Percentiles rank a stretch among this genome's conserved stretches.
Evolutionary conservation across 352 stramenopile genomes (phyloP).

Genomic region (Globisporangium carolinianum): DNA sequence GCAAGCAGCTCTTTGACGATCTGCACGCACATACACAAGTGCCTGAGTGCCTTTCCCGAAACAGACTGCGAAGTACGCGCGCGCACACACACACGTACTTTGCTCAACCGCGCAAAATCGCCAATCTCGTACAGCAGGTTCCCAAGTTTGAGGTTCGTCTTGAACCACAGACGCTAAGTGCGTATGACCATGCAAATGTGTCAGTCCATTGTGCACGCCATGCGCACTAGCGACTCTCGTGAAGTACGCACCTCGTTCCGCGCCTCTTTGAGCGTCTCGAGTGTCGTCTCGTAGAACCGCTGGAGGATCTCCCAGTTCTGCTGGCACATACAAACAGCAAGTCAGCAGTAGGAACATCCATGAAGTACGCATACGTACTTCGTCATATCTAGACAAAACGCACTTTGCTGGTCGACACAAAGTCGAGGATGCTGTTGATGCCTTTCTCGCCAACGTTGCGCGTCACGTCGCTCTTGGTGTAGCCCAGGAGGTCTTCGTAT

Average conservation of each 20-base stretch:
- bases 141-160: constrained; percentile 93
- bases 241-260: constrained; percentile 42
- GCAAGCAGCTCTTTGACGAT: constrained; percentile 83
- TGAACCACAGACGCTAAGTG: constrained; percentile 89
- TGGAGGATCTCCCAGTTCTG: constrained; percentile 83
- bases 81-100: constrained; percentile 21
- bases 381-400: neutral
- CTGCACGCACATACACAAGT: constrained; percentile 9
- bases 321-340: neutral
- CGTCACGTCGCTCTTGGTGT: constrained; percentile 84
- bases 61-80: too few species aligned
- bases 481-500: constrained; percentile 89
- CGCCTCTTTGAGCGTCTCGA: constrained; percentile 79
- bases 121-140: constrained; percentile 88
- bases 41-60: neutral
- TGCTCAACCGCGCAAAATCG: constrained; percentile 63
- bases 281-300: constrained; percentile 80
- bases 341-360: too few species aligned
- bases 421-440: constrained; percentile 94
- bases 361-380: too few species aligned
- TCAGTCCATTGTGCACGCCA: too few species aligned
- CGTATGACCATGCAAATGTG: too few species aligned
- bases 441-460: constrained; percentile 94
- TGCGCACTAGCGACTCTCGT: too few species aligned
- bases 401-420: constrained; percentile 84